Percentiles rank a stretch among this genome's conserved stretches.
Evolutionary conservation across 2,329 filamentous ascomycete genomes (phyloP).

Genomic region (Epicoccum sorghinum): DNA sequence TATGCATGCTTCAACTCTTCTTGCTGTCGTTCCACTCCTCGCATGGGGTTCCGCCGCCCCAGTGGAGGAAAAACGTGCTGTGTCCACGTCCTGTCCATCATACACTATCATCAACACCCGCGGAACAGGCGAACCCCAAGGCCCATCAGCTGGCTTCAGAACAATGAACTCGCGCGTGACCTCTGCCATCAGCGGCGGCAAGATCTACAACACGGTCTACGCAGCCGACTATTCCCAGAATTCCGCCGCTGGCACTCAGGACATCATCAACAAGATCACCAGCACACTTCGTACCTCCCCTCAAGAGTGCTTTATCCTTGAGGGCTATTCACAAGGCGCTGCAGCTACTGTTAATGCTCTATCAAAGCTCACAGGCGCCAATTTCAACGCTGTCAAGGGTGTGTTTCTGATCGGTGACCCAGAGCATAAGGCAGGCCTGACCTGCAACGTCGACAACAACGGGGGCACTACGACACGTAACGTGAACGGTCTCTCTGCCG

Average conservation of each 20-base stretch:
- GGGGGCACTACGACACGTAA: conserved; percentile 42
- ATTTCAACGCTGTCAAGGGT: conserved; percentile 45
- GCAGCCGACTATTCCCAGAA: conserved; percentile 36
- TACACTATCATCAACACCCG: conserved; percentile 35
- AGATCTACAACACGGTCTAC: conserved; percentile 46
- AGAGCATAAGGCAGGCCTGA: conserved; percentile 38
- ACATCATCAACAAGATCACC: conserved; percentile 43
- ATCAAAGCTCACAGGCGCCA: conserved; percentile 37
- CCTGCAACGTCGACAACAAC: conserved; percentile 46
- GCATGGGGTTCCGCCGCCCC: too few species aligned
- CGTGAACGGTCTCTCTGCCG: conserved; percentile 32
- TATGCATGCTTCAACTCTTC: too few species aligned
- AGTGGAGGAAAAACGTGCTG: conserved; percentile 11
- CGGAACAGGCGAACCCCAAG: conserved; percentile 26
- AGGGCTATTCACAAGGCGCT: conserved; percentile 48
- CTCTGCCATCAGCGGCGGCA: conserved; percentile 38
- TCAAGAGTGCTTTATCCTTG: conserved; percentile 45
- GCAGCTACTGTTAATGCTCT: conserved; percentile 45
- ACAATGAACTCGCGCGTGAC: conserved; percentile 43
- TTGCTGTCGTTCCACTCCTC: too few species aligned
- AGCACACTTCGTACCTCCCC: conserved; percentile 29
- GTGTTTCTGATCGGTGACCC: conserved; percentile 47
- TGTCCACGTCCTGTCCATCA: conserved; percentile 18
- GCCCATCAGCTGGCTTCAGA: conserved; percentile 31
- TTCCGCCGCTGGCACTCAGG: conserved; percentile 32